Percentiles rank a stretch among this genome's conserved stretches.
Evolutionary conservation across 805 yeast genomes (phyloP).

Genomic region (Monosporozyma siamensis): DNA sequence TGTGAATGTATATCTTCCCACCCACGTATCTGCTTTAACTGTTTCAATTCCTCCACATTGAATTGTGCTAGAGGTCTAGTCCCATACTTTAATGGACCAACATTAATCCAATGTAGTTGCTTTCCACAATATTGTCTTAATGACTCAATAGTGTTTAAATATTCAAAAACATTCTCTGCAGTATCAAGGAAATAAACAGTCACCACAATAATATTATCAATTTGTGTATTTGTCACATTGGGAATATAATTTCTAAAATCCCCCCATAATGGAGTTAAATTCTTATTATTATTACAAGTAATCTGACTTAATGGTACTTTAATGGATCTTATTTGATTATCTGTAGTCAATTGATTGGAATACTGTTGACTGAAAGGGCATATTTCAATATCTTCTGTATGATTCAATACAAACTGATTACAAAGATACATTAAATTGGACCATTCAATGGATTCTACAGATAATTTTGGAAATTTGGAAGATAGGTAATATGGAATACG

Average conservation of each 20-base stretch:
- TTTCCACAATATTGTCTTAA: slow-evolving; percentile 32
- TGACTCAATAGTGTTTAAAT: slow-evolving; percentile 53
- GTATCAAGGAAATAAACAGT: slow-evolving; percentile 83
- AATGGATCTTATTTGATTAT: slow-evolving; percentile 43
- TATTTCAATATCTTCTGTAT: slow-evolving; percentile 17
- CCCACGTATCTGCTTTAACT: slow-evolving; percentile 47
- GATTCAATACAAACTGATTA: slow-evolving; percentile 45
- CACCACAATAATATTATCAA: slow-evolving; percentile 46
- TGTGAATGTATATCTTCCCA: slow-evolving; percentile 42
- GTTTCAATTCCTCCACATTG: slow-evolving; percentile 55
- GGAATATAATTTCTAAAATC: slow-evolving; percentile 53
- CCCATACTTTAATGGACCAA: slow-evolving; percentile 91
- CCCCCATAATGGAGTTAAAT: slow-evolving; percentile 41
- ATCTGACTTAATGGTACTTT: slow-evolving; percentile 14
- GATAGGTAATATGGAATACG: slow-evolving; percentile 59
- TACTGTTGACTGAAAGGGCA: slow-evolving; percentile 55
- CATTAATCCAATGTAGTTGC: slow-evolving; percentile 72
- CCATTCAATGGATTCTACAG: slow-evolving; percentile 66
- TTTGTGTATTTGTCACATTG: slow-evolving; percentile 14
- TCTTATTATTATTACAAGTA: slow-evolving; percentile 20
- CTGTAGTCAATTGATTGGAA: slow-evolving; percentile 47
- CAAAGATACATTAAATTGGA: slow-evolving; percentile 69
- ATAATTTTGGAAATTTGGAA: slow-evolving; percentile 30
- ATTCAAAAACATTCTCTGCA: slow-evolving; percentile 75
- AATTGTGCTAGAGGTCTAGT: slow-evolving; percentile 71